phyloP scores from a whole-genome alignment of 2,329 filamentous ascomycete species.

The Fusarium verrucosum region DNA sequence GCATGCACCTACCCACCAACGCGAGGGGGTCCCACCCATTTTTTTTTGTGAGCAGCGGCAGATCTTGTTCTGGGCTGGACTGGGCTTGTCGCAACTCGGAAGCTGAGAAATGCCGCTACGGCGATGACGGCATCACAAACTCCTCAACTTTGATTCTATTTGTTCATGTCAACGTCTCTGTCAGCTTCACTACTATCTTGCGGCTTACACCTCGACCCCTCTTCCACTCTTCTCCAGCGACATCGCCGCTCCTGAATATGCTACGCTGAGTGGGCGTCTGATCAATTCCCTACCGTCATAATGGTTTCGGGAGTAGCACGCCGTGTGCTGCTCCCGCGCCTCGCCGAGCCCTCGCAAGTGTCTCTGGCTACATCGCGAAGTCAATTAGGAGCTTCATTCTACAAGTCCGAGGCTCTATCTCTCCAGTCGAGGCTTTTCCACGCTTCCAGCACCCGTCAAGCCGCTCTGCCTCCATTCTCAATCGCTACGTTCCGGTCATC shows the following conservation, averaged over 20 bases:
- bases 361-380: conserved; percentile 36
- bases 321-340: conserved; percentile 59
- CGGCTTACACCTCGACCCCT: conserved; percentile 5
- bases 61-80: not conserved
- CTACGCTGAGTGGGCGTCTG: conserved; percentile 38
- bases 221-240: conserved; percentile 15
- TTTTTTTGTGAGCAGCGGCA: conserved; percentile 31
- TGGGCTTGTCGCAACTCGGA: conserved; percentile 41
- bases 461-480: conserved; percentile 42
- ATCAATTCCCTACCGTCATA: conserved; percentile 46
- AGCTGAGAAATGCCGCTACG: conserved; percentile 48
- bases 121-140: conserved; percentile 48
- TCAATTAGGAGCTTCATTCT: conserved; percentile 33
- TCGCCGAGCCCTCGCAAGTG: conserved; percentile 49
- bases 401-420: conserved; percentile 26
- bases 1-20: conserved; percentile 12
- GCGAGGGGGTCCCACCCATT: conserved; percentile 39
- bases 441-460: conserved; percentile 26
- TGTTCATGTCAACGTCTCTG: conserved; percentile 23
- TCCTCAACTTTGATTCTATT: conserved; percentile 34
- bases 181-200: conserved; percentile 14
- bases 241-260: conserved; percentile 45
- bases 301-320: conserved; percentile 63
- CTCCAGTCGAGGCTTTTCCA: conserved; percentile 34
- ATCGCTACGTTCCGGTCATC: conserved; percentile 38